Percentiles rank a stretch among this genome's conserved stretches.
These are phyloP conservation scores for Anacardium occidentale DNA, from an alignment of 345 rosid species.

Conservation along the genomic window DNA sequence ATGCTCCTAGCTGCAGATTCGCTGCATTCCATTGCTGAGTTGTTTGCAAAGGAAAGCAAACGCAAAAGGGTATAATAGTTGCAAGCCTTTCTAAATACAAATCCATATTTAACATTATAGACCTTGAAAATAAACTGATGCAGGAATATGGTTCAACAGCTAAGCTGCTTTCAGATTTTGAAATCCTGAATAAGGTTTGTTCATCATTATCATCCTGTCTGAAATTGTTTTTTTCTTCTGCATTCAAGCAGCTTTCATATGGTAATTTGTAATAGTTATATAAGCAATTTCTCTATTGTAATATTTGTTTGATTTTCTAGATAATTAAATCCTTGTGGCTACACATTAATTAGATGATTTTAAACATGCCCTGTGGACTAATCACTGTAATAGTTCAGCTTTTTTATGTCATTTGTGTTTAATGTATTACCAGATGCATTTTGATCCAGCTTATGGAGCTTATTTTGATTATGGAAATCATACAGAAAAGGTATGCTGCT, in stretches of 20 bases:
- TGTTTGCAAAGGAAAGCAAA: constrained; percentile 39
- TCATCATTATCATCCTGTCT: neutral
- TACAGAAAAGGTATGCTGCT: constrained; percentile 68
- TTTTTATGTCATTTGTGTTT: constrained; percentile 6
- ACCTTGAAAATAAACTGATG: constrained; percentile 27
- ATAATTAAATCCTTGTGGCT: neutral
- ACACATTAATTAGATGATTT: neutral
- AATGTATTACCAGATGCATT: constrained; percentile 65
- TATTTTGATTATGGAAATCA: constrained; percentile 92
- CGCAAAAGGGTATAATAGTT: constrained; percentile 42
- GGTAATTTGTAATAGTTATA: neutral
- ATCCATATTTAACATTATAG: constrained; percentile 6
- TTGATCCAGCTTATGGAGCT: constrained; percentile 71
- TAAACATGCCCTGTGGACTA: neutral
- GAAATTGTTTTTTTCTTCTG: constrained; percentile 9
- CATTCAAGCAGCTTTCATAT: constrained; percentile 9
- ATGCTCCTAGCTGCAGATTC: constrained; percentile 92
- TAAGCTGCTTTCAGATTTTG: constrained; percentile 75
- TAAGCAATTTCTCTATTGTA: neutral
- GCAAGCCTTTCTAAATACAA: neutral
- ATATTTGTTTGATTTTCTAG: neutral
- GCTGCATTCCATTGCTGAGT: constrained; percentile 62
- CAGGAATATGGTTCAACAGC: constrained; percentile 64
- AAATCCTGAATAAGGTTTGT: constrained; percentile 71
- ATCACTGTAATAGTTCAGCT: neutral